Conservation (phyloP, 1,284 basidiomycete species). For the Papiliotrema terrestris region DNA sequence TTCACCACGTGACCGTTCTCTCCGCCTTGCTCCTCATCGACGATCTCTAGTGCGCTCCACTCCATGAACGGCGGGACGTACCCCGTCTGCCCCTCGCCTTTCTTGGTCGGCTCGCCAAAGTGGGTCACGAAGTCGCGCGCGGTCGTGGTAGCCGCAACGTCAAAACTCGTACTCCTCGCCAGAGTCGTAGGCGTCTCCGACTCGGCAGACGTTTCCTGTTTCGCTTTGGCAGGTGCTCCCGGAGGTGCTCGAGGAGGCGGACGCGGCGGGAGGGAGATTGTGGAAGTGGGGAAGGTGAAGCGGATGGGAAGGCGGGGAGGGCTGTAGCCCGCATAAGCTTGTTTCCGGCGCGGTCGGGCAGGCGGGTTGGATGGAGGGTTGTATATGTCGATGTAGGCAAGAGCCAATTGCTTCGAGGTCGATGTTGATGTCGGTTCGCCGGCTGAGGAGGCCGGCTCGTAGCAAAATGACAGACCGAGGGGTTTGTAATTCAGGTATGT, state of each 20-base stretch:
- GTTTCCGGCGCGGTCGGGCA: background rate
- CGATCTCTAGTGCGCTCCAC: conserved; percentile 67
- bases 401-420: conserved; percentile 52
- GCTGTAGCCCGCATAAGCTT: conserved; percentile 8
- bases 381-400: conserved; percentile 77
- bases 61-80: conserved; percentile 88
- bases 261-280: conserved; percentile 15
- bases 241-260: background rate
- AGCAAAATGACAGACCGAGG: conserved; percentile 70
- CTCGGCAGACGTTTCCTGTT: conserved; percentile 29
- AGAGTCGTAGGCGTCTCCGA: conserved; percentile 6
- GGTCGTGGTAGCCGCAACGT: conserved; percentile 55
- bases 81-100: conserved; percentile 78
- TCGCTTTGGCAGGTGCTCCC: background rate
- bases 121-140: conserved; percentile 71
- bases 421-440: too few relatives aligned
- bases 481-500: conserved; percentile 78
- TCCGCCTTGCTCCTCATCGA: too few relatives aligned
- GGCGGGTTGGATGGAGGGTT: conserved; percentile 51
- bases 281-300: conserved; percentile 55
- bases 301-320: conserved; percentile 55
- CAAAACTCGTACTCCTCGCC: conserved; percentile 50
- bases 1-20: conserved; percentile 6
- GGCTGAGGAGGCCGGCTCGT: conserved; percentile 52
- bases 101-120: conserved; percentile 77